These are phyloP conservation scores for Pseudomonodictys pantanalensis DNA, from an alignment of 495 filamentous ascomycete genomes.

Conservation along the genomic window DNA sequence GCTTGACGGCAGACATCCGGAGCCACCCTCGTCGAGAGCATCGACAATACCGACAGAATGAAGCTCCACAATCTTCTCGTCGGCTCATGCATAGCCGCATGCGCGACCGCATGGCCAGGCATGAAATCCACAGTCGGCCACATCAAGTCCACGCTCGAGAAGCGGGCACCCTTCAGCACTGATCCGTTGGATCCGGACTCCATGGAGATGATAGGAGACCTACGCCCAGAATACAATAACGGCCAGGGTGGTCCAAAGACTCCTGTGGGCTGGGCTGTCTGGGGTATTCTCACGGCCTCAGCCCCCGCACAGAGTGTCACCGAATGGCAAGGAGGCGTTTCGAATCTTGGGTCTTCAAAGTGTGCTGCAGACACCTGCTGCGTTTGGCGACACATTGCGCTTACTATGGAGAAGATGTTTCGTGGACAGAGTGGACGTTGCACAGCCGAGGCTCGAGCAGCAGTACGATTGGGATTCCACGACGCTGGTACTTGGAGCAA, in stretches of 20 bases:
- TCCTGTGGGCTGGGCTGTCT: neutral
- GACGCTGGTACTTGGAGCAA: slow-evolving; percentile 35
- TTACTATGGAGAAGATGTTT: slow-evolving; percentile 30
- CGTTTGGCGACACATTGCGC: slow-evolving; percentile 30
- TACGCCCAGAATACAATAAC: neutral
- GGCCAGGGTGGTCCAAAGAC: neutral
- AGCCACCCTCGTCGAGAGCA: too few relatives aligned
- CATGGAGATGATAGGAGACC: neutral
- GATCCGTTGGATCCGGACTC: neutral
- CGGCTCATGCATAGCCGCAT: neutral
- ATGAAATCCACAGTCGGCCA: neutral
- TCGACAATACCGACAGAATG: neutral
- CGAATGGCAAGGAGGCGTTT: neutral
- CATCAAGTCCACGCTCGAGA: neutral
- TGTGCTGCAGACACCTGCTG: slow-evolving; percentile 31
- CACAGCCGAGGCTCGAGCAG: slow-evolving; percentile 29
- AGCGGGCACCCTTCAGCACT: neutral
- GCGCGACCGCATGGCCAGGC: neutral
- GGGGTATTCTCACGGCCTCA: neutral
- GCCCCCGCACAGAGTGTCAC: neutral
- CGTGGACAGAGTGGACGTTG: slow-evolving; percentile 31
- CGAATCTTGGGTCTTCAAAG: neutral
- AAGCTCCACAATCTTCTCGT: neutral
- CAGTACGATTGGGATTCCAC: slow-evolving; percentile 38
- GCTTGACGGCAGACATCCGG: too few relatives aligned